Evolutionary conservation across 306 rosid species (phyloP).

Genomic region (Canavalia gladiata): DNA sequence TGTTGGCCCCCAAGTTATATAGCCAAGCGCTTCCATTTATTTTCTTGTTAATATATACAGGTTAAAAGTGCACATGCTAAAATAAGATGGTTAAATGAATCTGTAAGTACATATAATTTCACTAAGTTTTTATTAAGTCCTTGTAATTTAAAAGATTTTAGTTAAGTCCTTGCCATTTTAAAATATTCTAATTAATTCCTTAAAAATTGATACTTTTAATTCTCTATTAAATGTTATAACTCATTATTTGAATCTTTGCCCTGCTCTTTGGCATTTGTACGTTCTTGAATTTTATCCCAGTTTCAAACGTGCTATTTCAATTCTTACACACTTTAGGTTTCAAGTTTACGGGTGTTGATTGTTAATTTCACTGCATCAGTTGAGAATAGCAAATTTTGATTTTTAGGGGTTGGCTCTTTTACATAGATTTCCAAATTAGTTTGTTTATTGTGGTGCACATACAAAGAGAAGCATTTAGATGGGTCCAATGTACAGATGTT

Average conservation of each 20-base stretch:
- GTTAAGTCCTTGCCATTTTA: too few relatives aligned
- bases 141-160: too few relatives aligned
- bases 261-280: slow-evolving; percentile 88
- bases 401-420: neutral
- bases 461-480: too few relatives aligned
- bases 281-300: neutral
- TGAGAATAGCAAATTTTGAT: slow-evolving; percentile 20
- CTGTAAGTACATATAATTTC: too few relatives aligned
- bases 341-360: neutral
- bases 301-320: neutral
- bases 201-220: too few relatives aligned
- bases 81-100: too few relatives aligned
- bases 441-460: neutral
- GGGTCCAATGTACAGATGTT: too few relatives aligned
- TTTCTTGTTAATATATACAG: neutral
- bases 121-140: too few relatives aligned
- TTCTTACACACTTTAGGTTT: slow-evolving; percentile 1
- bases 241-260: slow-evolving; percentile 57
- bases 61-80: neutral
- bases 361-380: neutral
- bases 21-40: neutral
- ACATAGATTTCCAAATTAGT: neutral
- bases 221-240: too few relatives aligned
- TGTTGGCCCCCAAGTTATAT: slow-evolving; percentile 1
- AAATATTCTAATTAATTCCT: too few relatives aligned